Evolutionary conservation across 805 yeast genomes (phyloP), one percentile per base, ranked within the genome.

Genomic region (Barnettozyma pratensis): DNA sequence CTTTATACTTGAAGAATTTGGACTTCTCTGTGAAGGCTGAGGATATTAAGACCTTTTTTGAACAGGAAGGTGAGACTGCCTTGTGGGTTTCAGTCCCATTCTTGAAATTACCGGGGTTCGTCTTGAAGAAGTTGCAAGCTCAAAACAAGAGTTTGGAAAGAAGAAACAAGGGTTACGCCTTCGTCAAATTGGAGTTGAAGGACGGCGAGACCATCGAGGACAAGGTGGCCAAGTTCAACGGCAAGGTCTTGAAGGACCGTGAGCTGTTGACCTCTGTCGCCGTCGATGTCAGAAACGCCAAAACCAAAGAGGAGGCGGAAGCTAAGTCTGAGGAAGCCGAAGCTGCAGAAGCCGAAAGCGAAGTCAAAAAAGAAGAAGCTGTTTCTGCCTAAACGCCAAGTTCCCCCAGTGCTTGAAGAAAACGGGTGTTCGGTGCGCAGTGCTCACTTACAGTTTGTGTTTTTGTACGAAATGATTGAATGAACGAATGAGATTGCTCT

Each of bases 211-310:
- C 73, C 42, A 79, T 81, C 55, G 85, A 77, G 44, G 73, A 74
- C 41, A 96, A 88, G 60, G 79, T 87, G 51, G 80, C 74, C 36
- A 78, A 80, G 59, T 81, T 82, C 65, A 76, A 85, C 54, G 95
- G 89, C 46, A 74, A 73, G 59, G 76, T 73, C 45, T 69, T 85
- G 56, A 79, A 79, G 52, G 96, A 85, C 44, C 78, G 87, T 64
- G 73, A 72, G 44, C 69, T 90, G 50, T 69, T 76, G 41, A 88
- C 85, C 50, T 84, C 83, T 55, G 76, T 83, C 57, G 96, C 96
- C 25, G 76, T 86, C 53, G 87, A 83, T 59, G 71, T 82, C 9
- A 70, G 74, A 54, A 49, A 45, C 10, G 51, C 54, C 29, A 58
- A 61, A 49, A 59, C 65, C 37, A 70, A 61, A 7, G 68, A 59